These are phyloP conservation scores for Viola odorata DNA, from an alignment of 345 rosid genomes.

Conservation along the genomic window DNA sequence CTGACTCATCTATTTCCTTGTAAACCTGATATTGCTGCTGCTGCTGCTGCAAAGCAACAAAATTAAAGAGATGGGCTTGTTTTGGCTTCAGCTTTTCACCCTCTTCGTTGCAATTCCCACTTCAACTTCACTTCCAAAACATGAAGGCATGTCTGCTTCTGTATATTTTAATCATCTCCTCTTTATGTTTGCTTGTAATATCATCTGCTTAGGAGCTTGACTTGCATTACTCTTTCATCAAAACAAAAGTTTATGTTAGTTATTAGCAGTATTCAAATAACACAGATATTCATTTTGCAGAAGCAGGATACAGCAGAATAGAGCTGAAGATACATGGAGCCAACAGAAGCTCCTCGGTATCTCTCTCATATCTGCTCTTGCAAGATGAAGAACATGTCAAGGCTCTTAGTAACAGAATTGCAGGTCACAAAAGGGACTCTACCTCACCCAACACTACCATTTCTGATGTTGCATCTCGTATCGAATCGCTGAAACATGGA, in stretches of 20 bases:
- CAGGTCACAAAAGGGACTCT: not conserved
- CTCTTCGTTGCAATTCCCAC: conserved; percentile 14
- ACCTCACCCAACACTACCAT: not conserved
- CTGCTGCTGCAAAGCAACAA: not conserved
- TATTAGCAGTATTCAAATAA: not conserved
- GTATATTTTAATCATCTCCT: no score
- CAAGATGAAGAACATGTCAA: conserved; percentile 27
- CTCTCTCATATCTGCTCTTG: conserved; percentile 20
- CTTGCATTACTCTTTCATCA: not conserved
- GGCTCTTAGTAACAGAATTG: conserved; percentile 18
- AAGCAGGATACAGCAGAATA: no score
- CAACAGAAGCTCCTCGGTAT: not conserved
- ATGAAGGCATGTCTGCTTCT: conserved; percentile 22
- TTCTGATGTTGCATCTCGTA: not conserved
- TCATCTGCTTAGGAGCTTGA: not conserved
- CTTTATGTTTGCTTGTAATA: not conserved
- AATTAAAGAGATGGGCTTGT: conserved; percentile 9
- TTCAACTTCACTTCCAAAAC: conserved; percentile 11
- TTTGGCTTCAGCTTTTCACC: conserved; percentile 13
- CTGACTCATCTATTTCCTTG: no score
- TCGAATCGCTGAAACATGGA: conserved; percentile 3
- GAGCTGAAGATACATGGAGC: no score
- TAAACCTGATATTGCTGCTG: no score
- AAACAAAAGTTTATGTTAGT: not conserved
- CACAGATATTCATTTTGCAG: conserved; percentile 14